These are phyloP conservation scores for Chalciporus piperatus DNA, from an alignment of 768 basidiomycete genomes.

Conservation along the genomic window DNA sequence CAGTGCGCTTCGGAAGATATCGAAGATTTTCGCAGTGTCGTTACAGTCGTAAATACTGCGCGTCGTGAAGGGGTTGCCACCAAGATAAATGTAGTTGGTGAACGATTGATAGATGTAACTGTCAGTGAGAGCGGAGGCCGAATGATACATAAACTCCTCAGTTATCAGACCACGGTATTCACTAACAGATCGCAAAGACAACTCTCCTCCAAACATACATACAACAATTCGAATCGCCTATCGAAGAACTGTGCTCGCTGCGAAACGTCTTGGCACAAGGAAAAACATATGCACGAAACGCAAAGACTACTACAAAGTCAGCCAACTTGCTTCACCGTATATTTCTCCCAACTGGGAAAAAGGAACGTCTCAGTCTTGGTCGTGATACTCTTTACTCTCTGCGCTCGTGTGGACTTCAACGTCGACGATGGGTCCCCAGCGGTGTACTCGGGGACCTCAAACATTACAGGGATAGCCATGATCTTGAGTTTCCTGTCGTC, in stretches of 20 bases:
- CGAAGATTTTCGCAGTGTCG: too few species aligned
- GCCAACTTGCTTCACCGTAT: constrained; percentile 45
- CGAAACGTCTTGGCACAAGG: background rate
- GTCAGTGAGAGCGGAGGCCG: too few species aligned
- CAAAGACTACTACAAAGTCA: background rate
- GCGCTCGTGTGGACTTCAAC: constrained; percentile 28
- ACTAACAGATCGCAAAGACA: too few species aligned
- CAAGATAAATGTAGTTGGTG: too few species aligned
- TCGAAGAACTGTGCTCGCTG: background rate
- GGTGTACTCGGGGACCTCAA: constrained; percentile 32
- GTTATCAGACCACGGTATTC: too few species aligned
- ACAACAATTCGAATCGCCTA: background rate
- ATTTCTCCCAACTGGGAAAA: constrained; percentile 67
- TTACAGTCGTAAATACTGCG: too few species aligned
- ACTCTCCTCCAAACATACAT: background rate
- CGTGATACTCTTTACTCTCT: constrained; percentile 27
- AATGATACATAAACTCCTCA: too few species aligned
- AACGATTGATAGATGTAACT: too few species aligned
- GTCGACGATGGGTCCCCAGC: constrained; percentile 20
- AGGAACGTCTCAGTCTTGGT: constrained; percentile 44
- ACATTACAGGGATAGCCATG: constrained; percentile 41
- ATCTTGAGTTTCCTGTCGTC: constrained; percentile 59
- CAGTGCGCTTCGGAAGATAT: too few species aligned
- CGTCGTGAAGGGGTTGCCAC: too few species aligned
- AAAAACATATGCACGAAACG: background rate